Evolutionary conservation across 805 yeast species (phyloP).

Genomic region (Nakazawaea holstii): DNA sequence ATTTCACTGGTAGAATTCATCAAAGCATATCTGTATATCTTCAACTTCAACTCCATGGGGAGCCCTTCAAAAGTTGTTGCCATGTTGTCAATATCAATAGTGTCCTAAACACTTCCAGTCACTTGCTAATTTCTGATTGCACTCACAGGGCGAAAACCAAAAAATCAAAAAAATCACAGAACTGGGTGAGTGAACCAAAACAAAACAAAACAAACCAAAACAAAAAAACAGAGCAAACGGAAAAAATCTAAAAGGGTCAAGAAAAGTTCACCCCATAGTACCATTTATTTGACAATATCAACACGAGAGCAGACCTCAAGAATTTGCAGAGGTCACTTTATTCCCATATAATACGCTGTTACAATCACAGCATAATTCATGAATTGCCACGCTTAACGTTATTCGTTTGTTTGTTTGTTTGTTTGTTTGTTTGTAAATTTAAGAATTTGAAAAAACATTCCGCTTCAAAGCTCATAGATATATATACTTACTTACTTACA

Average conservation of each 20-base stretch:
- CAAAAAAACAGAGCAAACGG: not conserved
- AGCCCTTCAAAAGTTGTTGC: not conserved
- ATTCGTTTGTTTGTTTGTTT: not conserved
- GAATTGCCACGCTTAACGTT: too few relatives aligned
- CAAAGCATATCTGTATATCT: constrained; percentile 4
- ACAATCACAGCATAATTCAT: too few relatives aligned
- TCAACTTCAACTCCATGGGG: constrained; percentile 7
- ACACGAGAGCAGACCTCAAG: too few relatives aligned
- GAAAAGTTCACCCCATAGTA: not conserved
- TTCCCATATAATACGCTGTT: too few relatives aligned
- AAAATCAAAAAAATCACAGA: not conserved
- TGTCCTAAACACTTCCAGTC: not conserved
- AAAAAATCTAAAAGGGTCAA: not conserved
- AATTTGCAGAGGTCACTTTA: too few relatives aligned
- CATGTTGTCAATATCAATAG: not conserved
- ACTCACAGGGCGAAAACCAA: not conserved
- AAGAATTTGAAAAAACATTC: too few relatives aligned
- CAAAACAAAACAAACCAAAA: not conserved
- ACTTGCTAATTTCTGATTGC: too few relatives aligned
- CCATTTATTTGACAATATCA: too few relatives aligned
- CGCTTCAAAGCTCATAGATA: too few relatives aligned
- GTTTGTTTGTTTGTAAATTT: not conserved
- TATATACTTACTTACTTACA: not conserved
- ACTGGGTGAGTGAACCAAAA: not conserved
- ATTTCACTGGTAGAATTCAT: not conserved